Percentiles rank a stretch among this genome's conserved stretches.
Evolutionary conservation across 164 flowering plant genomes (phyloP).

Genomic region (Cinnamomum micranthum): DNA sequence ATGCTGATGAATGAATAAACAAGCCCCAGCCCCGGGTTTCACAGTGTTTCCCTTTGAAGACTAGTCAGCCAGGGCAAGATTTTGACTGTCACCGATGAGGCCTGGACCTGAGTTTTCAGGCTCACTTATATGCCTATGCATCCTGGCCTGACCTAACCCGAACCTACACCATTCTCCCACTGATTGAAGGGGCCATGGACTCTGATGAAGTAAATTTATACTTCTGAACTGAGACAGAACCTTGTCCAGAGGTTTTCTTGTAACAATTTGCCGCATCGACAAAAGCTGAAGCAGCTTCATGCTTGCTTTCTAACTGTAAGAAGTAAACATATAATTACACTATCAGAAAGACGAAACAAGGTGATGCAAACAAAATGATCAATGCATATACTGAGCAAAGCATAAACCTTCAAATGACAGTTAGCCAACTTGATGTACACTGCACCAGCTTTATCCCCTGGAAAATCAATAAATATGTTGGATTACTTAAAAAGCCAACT

Average conservation of each 20-base stretch:
- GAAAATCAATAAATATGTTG: conserved; percentile 2
- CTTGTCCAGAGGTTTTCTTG: conserved; percentile 44
- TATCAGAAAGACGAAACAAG: background rate
- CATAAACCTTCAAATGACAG: conserved; percentile 34
- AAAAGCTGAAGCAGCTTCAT: conserved; percentile 63
- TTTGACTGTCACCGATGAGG: background rate
- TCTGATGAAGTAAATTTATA: too few relatives aligned
- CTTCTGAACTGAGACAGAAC: conserved; percentile 12
- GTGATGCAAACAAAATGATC: background rate
- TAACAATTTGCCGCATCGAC: conserved; percentile 57
- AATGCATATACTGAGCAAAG: background rate
- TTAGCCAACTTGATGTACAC: conserved; percentile 33
- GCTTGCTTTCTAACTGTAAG: conserved; percentile 53
- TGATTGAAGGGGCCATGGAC: too few relatives aligned
- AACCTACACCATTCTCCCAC: background rate
- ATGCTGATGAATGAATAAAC: background rate
- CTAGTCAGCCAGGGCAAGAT: background rate
- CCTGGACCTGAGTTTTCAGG: background rate
- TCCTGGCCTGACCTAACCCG: background rate
- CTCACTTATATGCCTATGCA: background rate
- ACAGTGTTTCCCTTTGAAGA: background rate
- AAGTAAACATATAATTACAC: background rate
- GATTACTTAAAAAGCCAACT: background rate
- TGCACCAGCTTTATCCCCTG: conserved; percentile 44
- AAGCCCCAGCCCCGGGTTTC: background rate